These are phyloP conservation scores for Hortaea werneckii DNA, from an alignment of 2,329 filamentous ascomycete genomes.

Conservation along the genomic window DNA sequence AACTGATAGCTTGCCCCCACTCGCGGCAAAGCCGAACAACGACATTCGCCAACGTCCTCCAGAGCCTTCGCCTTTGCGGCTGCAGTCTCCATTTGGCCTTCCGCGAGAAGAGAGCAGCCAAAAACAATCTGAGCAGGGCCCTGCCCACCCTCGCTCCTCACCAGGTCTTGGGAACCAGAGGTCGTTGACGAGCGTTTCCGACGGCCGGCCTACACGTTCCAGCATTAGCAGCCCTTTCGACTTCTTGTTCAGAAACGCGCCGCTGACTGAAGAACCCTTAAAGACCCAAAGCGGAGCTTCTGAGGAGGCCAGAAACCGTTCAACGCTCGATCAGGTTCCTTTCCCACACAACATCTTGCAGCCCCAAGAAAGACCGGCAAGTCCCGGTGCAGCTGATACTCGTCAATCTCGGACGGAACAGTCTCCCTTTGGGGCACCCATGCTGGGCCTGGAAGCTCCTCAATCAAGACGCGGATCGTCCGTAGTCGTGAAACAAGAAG, in stretches of 20 bases:
- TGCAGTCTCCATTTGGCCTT: background rate
- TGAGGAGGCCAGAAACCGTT: background rate
- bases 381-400: background rate
- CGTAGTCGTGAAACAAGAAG: background rate
- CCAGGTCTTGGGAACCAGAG: too few relatives aligned
- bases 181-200: too few relatives aligned
- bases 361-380: background rate
- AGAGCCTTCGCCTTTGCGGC: background rate
- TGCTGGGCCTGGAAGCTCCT: background rate
- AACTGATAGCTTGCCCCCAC: background rate
- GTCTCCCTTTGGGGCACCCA: background rate
- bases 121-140: too few relatives aligned
- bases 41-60: background rate
- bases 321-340: background rate
- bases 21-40: background rate
- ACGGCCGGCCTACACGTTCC: background rate
- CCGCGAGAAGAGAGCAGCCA: background rate
- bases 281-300: background rate
- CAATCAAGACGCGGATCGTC: background rate
- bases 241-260: background rate
- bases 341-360: background rate
- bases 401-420: background rate
- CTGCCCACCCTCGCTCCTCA: too few relatives aligned
- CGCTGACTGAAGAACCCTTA: background rate
- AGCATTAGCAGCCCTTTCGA: background rate